phyloP scores from a whole-genome alignment of 805 yeast genomes.

The Ogataea pini region DNA sequence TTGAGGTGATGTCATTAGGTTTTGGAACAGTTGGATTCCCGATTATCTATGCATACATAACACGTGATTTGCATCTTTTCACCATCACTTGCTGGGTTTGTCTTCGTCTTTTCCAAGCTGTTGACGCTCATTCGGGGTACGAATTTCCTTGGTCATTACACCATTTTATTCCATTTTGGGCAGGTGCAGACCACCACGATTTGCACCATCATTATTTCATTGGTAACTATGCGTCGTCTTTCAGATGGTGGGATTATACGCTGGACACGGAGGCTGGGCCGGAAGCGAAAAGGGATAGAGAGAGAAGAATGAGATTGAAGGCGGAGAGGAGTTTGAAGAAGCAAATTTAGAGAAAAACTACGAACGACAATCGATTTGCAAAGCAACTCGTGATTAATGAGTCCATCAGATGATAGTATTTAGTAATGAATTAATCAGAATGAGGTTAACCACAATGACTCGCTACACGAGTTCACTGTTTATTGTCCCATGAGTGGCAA shows the following conservation, averaged over 20 bases:
- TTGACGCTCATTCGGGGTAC: conserved; percentile 62
- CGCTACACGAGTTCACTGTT: too few relatives aligned
- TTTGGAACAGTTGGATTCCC: conserved; percentile 65
- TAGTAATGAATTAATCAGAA: neutral
- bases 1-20: conserved; percentile 57
- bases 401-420: too few relatives aligned
- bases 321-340: conserved; percentile 39
- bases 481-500: too few relatives aligned
- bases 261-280: conserved; percentile 60
- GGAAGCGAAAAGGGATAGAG: conserved; percentile 49
- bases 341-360: neutral
- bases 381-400: too few relatives aligned
- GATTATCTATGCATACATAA: conserved; percentile 50
- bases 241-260: conserved; percentile 58
- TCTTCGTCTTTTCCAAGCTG: conserved; percentile 57
- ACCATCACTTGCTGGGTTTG: conserved; percentile 55
- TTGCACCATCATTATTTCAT: conserved; percentile 61
- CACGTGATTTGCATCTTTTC: conserved; percentile 51
- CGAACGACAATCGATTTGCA: too few relatives aligned
- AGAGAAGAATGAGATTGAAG: conserved; percentile 40
- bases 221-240: conserved; percentile 58
- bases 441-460: too few relatives aligned
- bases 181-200: conserved; percentile 66
- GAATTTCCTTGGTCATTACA: conserved; percentile 64
- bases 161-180: conserved; percentile 61